Percentiles rank a stretch among this genome's conserved stretches.
phyloP scores from a whole-genome alignment of 2,329 filamentous ascomycete genomes.

The Aspergillus sp. region DNA sequence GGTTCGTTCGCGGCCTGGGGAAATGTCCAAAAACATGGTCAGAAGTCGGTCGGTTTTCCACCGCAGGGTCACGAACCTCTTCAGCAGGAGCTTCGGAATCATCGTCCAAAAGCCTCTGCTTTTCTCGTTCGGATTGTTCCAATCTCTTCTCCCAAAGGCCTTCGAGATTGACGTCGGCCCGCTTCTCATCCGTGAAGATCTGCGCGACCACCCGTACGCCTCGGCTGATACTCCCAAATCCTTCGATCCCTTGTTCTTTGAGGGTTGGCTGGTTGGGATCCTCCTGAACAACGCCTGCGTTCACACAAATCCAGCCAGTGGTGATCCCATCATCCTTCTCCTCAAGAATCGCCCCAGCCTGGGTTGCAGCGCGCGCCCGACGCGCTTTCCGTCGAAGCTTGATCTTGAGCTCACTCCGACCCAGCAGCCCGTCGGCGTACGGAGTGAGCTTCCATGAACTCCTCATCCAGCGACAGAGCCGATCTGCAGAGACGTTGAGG shows the following conservation, averaged over 20 bases:
- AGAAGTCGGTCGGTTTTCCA: slow-evolving; percentile 12
- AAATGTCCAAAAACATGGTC: slow-evolving; percentile 10
- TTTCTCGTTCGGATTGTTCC: slow-evolving; percentile 30
- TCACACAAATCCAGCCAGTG: slow-evolving; percentile 94
- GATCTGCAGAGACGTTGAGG: slow-evolving; percentile 79
- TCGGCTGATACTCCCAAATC: slow-evolving; percentile 57
- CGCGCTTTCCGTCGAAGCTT: slow-evolving; percentile 73
- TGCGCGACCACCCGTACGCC: slow-evolving; percentile 59
- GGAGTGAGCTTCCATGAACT: slow-evolving; percentile 62
- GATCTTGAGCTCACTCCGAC: slow-evolving; percentile 81
- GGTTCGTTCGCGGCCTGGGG: slow-evolving; percentile 10
- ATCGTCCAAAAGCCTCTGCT: slow-evolving; percentile 23
- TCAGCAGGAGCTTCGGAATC: slow-evolving; percentile 11
- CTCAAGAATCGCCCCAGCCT: slow-evolving; percentile 47
- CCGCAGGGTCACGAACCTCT: slow-evolving; percentile 16
- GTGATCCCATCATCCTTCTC: slow-evolving; percentile 75
- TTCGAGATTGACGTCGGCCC: slow-evolving; percentile 58
- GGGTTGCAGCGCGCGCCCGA: slow-evolving; percentile 70
- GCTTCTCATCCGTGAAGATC: slow-evolving; percentile 62
- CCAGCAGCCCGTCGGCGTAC: slow-evolving; percentile 77
- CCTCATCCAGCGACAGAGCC: slow-evolving; percentile 78
- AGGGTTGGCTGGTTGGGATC: slow-evolving; percentile 22
- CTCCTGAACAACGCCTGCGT: slow-evolving; percentile 62
- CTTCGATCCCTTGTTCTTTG: slow-evolving; percentile 47
- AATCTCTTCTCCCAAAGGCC: slow-evolving; percentile 49